Evolutionary conservation across 306 rosid genomes (phyloP).

Genomic region (Quercus rubra): DNA sequence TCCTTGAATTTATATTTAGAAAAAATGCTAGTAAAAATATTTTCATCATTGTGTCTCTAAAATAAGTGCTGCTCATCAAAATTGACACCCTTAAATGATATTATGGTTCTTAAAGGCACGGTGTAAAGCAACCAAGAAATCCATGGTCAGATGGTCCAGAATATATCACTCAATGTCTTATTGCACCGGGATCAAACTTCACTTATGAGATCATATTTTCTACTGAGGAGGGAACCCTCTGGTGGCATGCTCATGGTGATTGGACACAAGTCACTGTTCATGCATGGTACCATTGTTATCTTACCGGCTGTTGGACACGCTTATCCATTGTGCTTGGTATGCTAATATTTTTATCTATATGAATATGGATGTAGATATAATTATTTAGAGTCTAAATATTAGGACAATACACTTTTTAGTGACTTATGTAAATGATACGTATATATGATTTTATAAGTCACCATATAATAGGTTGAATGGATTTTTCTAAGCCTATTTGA

Average conservation of each 20-base stretch:
- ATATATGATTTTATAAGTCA: too few relatives aligned
- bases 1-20: too few relatives aligned
- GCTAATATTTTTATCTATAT: too few relatives aligned
- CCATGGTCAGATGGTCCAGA: constrained; percentile 45
- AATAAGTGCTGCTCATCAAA: too few relatives aligned
- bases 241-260: constrained; percentile 47
- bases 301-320: not conserved
- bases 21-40: too few relatives aligned
- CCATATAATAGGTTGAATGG: too few relatives aligned
- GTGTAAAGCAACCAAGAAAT: constrained; percentile 38
- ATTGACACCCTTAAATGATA: not conserved
- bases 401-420: too few relatives aligned
- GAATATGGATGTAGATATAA: too few relatives aligned
- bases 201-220: constrained; percentile 31
- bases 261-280: constrained; percentile 38
- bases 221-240: constrained; percentile 32
- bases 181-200: constrained; percentile 18
- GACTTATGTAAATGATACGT: too few relatives aligned
- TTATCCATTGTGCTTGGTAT: constrained; percentile 25
- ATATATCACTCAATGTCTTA: constrained; percentile 38
- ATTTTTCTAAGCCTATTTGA: too few relatives aligned
- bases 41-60: too few relatives aligned
- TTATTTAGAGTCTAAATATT: too few relatives aligned
- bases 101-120: constrained; percentile 20
- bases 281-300: constrained; percentile 31